These are phyloP conservation scores for Malassezia furfur DNA, from an alignment of 1,284 basidiomycete genomes.

Conservation along the genomic window DNA sequence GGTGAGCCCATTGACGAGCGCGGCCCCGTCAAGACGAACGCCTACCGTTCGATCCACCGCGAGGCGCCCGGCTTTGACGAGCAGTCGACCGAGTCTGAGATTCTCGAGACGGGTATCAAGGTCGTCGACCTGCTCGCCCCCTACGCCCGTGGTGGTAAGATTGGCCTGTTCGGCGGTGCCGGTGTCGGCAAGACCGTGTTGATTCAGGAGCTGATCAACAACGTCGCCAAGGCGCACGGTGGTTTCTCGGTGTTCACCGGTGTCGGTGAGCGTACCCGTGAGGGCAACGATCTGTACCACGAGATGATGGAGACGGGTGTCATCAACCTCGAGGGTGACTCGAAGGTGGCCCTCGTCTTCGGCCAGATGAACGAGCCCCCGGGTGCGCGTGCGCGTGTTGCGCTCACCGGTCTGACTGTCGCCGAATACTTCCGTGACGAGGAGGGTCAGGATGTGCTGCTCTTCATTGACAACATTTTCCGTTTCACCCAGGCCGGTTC, in stretches of 20 bases:
- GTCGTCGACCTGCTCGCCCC: conserved; percentile 98
- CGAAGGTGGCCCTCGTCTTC: conserved; percentile 98
- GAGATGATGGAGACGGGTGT: conserved; percentile 99
- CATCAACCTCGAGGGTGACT: conserved; percentile 89
- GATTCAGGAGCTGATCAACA: conserved; percentile 99
- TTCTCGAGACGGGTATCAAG: conserved; percentile 99
- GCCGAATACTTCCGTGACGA: conserved; percentile 99
- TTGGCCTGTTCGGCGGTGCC: conserved; percentile 99
- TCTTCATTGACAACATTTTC: conserved; percentile 98
- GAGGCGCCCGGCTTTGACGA: conserved; percentile 94
- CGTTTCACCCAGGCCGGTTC: conserved; percentile 97
- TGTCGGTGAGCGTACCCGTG: conserved; percentile 98
- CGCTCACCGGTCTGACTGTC: conserved; percentile 94
- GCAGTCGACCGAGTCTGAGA: conserved; percentile 94
- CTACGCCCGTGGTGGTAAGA: conserved; percentile 99
- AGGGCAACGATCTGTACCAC: conserved; percentile 99
- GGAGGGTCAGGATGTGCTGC: conserved; percentile 97
- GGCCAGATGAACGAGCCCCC: conserved; percentile 99
- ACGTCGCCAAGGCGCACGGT: conserved; percentile 99
- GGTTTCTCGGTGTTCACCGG: conserved; percentile 99
- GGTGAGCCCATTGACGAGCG: conserved; percentile 99
- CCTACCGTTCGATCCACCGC: conserved; percentile 83
- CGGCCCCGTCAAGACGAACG: conserved; percentile 80
- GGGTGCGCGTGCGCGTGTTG: conserved; percentile 99
- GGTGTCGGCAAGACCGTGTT: conserved; percentile 99